These are phyloP conservation scores for Tylopilus sp. DNA, from an alignment of 768 basidiomycete genomes.

Conservation along the genomic window DNA sequence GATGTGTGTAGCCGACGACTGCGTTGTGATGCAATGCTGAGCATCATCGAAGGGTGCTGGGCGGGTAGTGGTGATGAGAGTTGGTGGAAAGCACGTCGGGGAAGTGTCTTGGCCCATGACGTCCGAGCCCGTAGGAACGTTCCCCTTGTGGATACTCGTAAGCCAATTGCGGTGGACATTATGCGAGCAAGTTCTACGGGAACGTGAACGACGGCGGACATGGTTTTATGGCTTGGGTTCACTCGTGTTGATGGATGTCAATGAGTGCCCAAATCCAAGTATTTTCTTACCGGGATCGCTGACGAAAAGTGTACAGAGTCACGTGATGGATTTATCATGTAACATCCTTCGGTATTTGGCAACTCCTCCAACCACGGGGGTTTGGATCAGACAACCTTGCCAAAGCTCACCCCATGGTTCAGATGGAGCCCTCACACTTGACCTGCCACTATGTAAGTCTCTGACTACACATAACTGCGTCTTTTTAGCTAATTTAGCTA, in stretches of 20 bases:
- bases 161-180: slow-evolving; percentile 1
- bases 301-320: background rate
- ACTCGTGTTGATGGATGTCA: too few relatives aligned
- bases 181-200: background rate
- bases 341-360: background rate
- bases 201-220: too few relatives aligned
- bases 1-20: slow-evolving; percentile 17
- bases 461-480: rapidly evolving
- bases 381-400: background rate
- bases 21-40: background rate
- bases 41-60: background rate
- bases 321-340: background rate
- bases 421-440: slow-evolving; percentile 1
- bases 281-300: too few relatives aligned
- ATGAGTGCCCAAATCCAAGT: too few relatives aligned
- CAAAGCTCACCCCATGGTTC: background rate
- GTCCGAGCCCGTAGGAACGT: slow-evolving; percentile 1
- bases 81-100: slow-evolving; percentile 14
- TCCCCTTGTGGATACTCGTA: slow-evolving; percentile 2
- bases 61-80: background rate
- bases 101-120: background rate
- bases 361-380: background rate
- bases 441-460: slow-evolving; percentile 21
- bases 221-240: too few relatives aligned
- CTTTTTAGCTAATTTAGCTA: slow-evolving; percentile 25